Evolutionary conservation across 2,329 filamentous ascomycete species (phyloP), one percentile per base, ranked within the genome.

Genomic region (Aspergillus glaucus): DNA sequence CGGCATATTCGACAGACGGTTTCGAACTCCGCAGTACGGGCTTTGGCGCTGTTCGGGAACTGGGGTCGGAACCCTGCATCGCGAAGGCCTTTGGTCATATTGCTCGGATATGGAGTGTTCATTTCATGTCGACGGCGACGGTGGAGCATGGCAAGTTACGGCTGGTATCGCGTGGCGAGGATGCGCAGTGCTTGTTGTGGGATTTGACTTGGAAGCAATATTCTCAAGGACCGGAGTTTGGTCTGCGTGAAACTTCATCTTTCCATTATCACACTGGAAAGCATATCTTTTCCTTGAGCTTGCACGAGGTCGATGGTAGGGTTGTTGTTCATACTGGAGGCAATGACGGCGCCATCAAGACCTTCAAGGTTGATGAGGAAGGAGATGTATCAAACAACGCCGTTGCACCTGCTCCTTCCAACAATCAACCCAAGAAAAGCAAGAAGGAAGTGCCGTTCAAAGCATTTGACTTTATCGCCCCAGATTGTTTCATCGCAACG

Each of bases 81-180:
- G 87, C 87, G 0, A 81, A 84, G 41, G 84, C 79, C 2, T 95
- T 93, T 86, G 92, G 87, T 0, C 93, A 98, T 67, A 71, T 79
- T 3, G 95, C 92, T 6, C 81, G 93, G 50, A 95, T 98, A 55
- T 98, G 93, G 93, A 80, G 82, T 42, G 82, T 95, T 7, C 78
- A 79, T 47, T 93, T 96, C 55, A 69, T 83, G 1, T 64, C 60
- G 22, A 49, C 55, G 1, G 55, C 52, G 17, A 54, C 58, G 7
- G 55, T 57, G 4, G 55, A 63, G 24, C 39, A 51, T 7, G 45
- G 48, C 4, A 55, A 50, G 32, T 47, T 85, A 15, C 75, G 74
- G 8, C 61, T 95, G 1, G 77, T 88, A 37, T 95, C 92, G 0
- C 87, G 90, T 56, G 89, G 91, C 9, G 91, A 96, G 68, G 91